Percentiles rank a stretch among this genome's conserved stretches.
phyloP scores from a whole-genome alignment of 768 basidiomycete species.

The Lactifluus volemus region DNA sequence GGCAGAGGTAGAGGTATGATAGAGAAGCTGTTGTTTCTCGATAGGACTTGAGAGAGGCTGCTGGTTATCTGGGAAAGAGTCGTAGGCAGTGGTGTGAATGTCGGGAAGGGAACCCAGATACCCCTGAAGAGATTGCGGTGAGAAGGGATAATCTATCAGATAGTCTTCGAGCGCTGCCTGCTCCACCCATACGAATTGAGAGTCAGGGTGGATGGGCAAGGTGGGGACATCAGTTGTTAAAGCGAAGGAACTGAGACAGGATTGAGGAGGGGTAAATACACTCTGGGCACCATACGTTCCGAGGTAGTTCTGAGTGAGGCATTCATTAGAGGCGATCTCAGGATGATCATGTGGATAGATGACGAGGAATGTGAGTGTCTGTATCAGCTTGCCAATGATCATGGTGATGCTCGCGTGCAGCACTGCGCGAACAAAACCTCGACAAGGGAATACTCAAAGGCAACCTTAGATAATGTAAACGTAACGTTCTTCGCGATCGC shows the following conservation, averaged over 20 bases:
- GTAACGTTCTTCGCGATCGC: too few species aligned
- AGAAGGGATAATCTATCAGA: constrained; percentile 11
- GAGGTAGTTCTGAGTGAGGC: constrained; percentile 43
- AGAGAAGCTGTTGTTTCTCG: constrained; percentile 26
- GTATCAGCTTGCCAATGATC: constrained; percentile 11
- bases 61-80: not conserved
- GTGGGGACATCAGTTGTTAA: not conserved
- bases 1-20: constrained; percentile 35
- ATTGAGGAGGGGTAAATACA: constrained; percentile 36
- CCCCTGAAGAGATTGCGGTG: not conserved
- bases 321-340: constrained; percentile 31
- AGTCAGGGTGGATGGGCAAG: constrained; percentile 25
- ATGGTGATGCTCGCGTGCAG: not conserved
- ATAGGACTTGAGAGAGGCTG: not conserved
- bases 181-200: constrained; percentile 26
- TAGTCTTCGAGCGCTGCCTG: constrained; percentile 41
- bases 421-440: too few species aligned
- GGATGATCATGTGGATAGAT: constrained; percentile 37
- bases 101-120: constrained; percentile 16
- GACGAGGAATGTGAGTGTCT: constrained; percentile 26
- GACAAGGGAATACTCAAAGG: too few species aligned
- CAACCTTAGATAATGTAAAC: too few species aligned
- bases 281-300: constrained; percentile 49
- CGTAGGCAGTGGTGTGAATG: not conserved
- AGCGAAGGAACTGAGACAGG: constrained; percentile 30